A percentile compares a stretch with the other conserved stretches of the same genome.
Conservation (phyloP, 2,329 filamentous ascomycete species). For the Alternaria longipes region DNA sequence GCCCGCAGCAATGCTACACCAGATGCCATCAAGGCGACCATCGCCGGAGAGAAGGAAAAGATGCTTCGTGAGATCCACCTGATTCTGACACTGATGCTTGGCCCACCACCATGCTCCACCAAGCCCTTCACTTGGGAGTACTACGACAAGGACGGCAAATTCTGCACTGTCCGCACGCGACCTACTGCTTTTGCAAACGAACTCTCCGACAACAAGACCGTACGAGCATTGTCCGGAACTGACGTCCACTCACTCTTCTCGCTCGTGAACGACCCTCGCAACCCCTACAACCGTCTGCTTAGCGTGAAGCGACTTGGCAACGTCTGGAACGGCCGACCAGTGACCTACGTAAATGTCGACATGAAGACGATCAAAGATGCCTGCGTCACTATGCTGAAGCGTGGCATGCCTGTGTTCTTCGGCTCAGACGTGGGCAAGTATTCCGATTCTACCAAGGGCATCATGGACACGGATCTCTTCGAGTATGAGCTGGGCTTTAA, state of each 20-base stretch:
- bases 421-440: slow-evolving; percentile 89
- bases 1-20: slow-evolving; percentile 50
- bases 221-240: slow-evolving; percentile 66
- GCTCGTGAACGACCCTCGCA: slow-evolving; percentile 85
- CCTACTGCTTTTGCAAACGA: slow-evolving; percentile 77
- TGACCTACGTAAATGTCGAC: slow-evolving; percentile 85
- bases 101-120: slow-evolving; percentile 75
- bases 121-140: slow-evolving; percentile 83
- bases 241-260: slow-evolving; percentile 77
- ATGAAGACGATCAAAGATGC: slow-evolving; percentile 76
- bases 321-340: slow-evolving; percentile 75
- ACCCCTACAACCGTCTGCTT: slow-evolving; percentile 75
- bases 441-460: slow-evolving; percentile 70
- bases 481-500: slow-evolving; percentile 89
- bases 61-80: slow-evolving; percentile 84
- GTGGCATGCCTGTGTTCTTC: slow-evolving; percentile 85
- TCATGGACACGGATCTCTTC: slow-evolving; percentile 81
- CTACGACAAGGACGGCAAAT: slow-evolving; percentile 72
- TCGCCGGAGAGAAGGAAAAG: slow-evolving; percentile 68
- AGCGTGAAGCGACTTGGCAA: slow-evolving; percentile 84
- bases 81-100: slow-evolving; percentile 83
- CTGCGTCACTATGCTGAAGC: slow-evolving; percentile 79
- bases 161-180: slow-evolving; percentile 69
- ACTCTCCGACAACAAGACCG: slow-evolving; percentile 66
- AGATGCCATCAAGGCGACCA: slow-evolving; percentile 50